Conservation (phyloP, 352 stramenopile genomes). For the Labyrinthula sp. region DNA sequence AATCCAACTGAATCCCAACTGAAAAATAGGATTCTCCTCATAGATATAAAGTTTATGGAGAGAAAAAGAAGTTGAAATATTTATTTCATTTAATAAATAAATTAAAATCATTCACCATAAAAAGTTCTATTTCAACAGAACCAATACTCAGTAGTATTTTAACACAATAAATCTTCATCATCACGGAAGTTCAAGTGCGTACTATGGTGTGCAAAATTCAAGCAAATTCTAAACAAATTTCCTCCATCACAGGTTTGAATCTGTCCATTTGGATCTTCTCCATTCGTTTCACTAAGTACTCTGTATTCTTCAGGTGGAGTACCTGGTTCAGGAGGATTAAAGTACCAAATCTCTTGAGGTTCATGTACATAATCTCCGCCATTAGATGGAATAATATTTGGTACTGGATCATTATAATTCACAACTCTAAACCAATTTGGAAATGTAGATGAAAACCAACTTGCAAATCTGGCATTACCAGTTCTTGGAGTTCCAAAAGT, state of each 20-base stretch:
- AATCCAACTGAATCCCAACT: too few relatives aligned
- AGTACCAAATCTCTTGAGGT: slow-evolving; percentile 18
- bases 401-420: slow-evolving; percentile 18
- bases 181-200: slow-evolving; percentile 28
- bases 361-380: slow-evolving; percentile 11
- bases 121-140: too few relatives aligned
- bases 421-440: slow-evolving; percentile 14
- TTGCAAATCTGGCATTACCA: slow-evolving; percentile 20
- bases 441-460: not conserved
- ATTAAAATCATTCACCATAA: too few relatives aligned
- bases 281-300: not conserved
- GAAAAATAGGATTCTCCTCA: too few relatives aligned
- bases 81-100: too few relatives aligned
- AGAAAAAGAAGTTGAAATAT: too few relatives aligned
- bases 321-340: slow-evolving; percentile 2
- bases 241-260: slow-evolving; percentile 7
- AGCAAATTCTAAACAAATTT: slow-evolving; percentile 18
- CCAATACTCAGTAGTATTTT: too few relatives aligned
- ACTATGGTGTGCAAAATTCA: slow-evolving; percentile 7
- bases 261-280: slow-evolving; percentile 12
- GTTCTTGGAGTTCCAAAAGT: slow-evolving; percentile 31
- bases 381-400: slow-evolving; percentile 5
- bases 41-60: too few relatives aligned
- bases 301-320: slow-evolving; percentile 1
- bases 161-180: too few relatives aligned